Evolutionary conservation across 2,329 filamentous ascomycete species (phyloP), one percentile per base, ranked within the genome.

Genomic region (Exophiala dermatitidis): DNA sequence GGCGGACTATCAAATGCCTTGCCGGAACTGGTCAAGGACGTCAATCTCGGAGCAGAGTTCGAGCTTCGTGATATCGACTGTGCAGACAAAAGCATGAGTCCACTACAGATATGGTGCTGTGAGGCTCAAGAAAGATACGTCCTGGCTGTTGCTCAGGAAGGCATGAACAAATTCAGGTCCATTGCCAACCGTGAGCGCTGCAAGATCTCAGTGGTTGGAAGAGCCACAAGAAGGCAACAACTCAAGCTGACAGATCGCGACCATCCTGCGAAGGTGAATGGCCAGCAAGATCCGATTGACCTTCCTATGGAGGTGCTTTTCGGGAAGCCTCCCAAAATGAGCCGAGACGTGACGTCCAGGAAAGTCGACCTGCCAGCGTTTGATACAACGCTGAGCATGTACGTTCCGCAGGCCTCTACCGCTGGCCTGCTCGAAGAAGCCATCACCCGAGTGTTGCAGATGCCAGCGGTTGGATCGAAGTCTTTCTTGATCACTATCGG

Each of bases 51-150:
- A 52, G 93, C 90, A 47, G 85, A 82, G 43, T 97, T 98, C 61
- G 91, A 98, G 70, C 78, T 98, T n/a, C 84, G 93, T 59, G 88
- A 97, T 65, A 79, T 98, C 36, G 90, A 96, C 67, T 95, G 82
- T 67, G 87, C 88, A 1, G 93, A 97, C 70, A 82, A 78, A 60
- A 86, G 88, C 66, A 91, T 98, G 86, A 95, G 88, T 65, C 93
- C 93, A 19, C 80, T 98, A 53, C 88, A 97, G 68, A 95, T 98
- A 44, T 97, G 91, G 90, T 96, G 93, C 70, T 95, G 91, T 64
- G 91, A 97, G 69, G 89, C 93, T 0, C 93, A 98, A 68, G 93
- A 98, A 71, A 81, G 93, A 68, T 98, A 98, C 65, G 93, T 98
- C 5, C 75, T 98, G 64, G 84, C 94, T 5, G 83, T 98, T 58